Base-by-base conservation (phyloP, 805 yeast genomes). In the Sporopachydermia lactativora region DNA sequence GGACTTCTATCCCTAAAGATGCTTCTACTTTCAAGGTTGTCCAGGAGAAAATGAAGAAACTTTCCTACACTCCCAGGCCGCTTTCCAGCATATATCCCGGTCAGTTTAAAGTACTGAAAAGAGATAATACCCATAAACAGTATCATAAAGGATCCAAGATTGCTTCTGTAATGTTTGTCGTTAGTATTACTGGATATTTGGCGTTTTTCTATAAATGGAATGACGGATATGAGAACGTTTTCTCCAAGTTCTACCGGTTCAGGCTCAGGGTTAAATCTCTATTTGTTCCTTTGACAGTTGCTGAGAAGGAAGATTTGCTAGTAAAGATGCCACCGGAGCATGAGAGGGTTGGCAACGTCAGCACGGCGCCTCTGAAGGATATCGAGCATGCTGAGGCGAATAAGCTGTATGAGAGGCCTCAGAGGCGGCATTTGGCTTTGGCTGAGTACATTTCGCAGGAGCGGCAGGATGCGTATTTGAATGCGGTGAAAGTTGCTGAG, bases 131-230 rank as follows among this genome's bases (percentile, higher is more conserved):
- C 42, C 65, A 73, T 44, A 57, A 58, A 35, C 55, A 70, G 19
- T 75, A 80, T 49, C 69, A 72, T 45, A 61, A 63, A 15, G 94
- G 92, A 4, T 71, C 81, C 4, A 63, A 71, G 42, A 58, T 71
- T 55, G 68, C 78, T 17, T 77, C 79, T 0, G 65, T 68, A 34
- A 51, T 70, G 5, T 49, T 74, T 19, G 70, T 73, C 4, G 61
- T 65, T 19, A 65, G 71, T 0, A 57, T 79, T 4, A 58, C 72
- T 17, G 53, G 71, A 1, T 79, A 77, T 50, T 75, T 76, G 16
- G 70, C 80, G 2, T 84, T 84, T 54, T 77, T 82, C 59, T 72
- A 77, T 55, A 64, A 85, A 40, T 83, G 95, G 95, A 82, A 84
- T 52, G 92, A 83, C 43, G 86, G 86, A 2, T 71, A 72, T 46